Base-by-base conservation (phyloP, 208 protist genomes). In the Leishmania martiniquensis region DNA sequence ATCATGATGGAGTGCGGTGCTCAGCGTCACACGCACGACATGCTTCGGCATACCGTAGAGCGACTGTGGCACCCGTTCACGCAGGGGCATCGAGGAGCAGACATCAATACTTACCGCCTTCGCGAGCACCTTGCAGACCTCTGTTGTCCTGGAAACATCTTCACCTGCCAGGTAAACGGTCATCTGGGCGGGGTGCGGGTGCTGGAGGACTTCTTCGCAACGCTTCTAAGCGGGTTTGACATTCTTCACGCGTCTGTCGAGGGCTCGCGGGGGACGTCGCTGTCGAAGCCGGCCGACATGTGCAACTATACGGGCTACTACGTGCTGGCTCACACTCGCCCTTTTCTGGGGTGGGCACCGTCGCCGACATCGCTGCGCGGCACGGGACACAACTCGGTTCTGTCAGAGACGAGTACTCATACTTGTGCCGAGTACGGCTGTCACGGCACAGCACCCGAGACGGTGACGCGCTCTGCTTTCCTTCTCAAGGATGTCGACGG, bases 81-180 rank as follows among this genome's bases (percentile, higher is more conserved):
- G 37, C 39, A 70, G 54, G 75, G 51, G 3, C 39, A 72, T 15
- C 82, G 70, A 47, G 83, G 88, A 10, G 77, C 83, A 2, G 83
- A 93, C 80, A 59, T 96, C 29, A 63, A 73, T 9, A 62, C 51
- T 9, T 96, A 92, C 80, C 79, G 80, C 37, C 93, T 95, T 72
- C 57, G 45, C 13, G 87, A 96, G 74, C 83, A 90, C 69, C 76
- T 94, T 29, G 75, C 83, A 0, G 75, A 44, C 34, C 69, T 93
- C 37, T 79, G 87, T 49, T 84, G 78, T 29, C 76, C 79, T 6
- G 85, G 87, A 52, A 78, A 65, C 65, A 80, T 81, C 44, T 93
- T 93, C 76, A 93, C 89, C 9, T 86, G 86, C 74, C 91, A 95
- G 66, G 82, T 97, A 2, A 97, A 97, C 70, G 91, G 87, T 0